Conservation (phyloP, 345 rosid species). For the Linum trigynum region DNA sequence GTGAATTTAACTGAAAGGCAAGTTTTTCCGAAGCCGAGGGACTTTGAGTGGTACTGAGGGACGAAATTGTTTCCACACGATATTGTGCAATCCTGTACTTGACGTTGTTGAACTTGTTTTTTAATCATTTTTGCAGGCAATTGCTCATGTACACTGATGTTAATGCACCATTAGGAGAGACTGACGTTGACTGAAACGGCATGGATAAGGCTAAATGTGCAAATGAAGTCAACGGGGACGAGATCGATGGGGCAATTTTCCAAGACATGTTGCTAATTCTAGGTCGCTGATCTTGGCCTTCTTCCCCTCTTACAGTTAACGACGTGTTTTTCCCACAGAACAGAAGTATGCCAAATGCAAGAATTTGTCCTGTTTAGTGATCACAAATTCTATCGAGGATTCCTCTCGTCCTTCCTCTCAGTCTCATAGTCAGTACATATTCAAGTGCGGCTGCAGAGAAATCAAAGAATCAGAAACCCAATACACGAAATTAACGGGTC, state of each 20-base stretch:
- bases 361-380: no score
- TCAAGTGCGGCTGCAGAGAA: constrained; percentile 22
- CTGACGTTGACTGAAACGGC: constrained; percentile 67
- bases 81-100: no score
- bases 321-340: no score
- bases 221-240: constrained; percentile 21
- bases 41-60: constrained; percentile 56
- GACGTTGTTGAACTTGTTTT: background rate
- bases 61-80: no score
- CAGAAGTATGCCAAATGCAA: no score
- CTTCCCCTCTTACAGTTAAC: no score
- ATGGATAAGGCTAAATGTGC: constrained; percentile 29
- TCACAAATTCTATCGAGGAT: no score
- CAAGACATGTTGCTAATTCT: no score
- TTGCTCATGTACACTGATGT: constrained; percentile 54
- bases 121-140: constrained; percentile 42
- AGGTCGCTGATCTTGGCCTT: no score
- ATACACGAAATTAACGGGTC: background rate
- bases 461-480: constrained; percentile 1
- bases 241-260: background rate
- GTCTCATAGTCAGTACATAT: constrained; percentile 13
- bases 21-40: constrained; percentile 74
- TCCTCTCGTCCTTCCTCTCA: no score
- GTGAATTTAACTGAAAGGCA: constrained; percentile 71
- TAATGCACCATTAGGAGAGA: constrained; percentile 62